phyloP scores from a whole-genome alignment of 306 rosid genomes.

The Hylodesmum podocarpum region DNA sequence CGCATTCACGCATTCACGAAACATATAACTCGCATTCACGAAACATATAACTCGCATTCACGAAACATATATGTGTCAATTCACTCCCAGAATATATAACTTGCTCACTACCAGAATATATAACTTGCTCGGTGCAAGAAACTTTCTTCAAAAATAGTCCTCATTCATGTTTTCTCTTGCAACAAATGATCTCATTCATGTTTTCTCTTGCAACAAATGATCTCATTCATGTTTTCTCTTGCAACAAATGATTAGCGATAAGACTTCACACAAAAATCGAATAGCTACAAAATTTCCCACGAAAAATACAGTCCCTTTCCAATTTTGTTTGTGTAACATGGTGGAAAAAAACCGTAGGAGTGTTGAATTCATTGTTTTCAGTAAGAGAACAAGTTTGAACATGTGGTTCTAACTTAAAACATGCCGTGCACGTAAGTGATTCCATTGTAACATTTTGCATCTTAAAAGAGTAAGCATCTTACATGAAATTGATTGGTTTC shows the following conservation, averaged over 20 bases:
- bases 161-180: too few species aligned
- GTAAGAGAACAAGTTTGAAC: neutral
- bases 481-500: neutral
- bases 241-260: neutral
- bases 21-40: too few species aligned
- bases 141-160: too few species aligned
- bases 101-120: too few species aligned
- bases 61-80: too few species aligned
- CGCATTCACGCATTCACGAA: too few species aligned
- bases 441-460: constrained; percentile 5
- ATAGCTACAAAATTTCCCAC: neutral
- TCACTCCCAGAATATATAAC: too few species aligned
- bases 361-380: neutral
- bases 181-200: too few species aligned
- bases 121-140: too few species aligned
- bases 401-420: neutral
- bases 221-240: neutral
- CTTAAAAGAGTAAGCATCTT: neutral
- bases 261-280: neutral
- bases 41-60: too few species aligned
- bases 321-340: neutral
- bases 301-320: neutral
- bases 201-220: too few species aligned
- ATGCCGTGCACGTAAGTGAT: neutral
- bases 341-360: neutral